Evolutionary conservation across 177 flowering plant species (phyloP).

Genomic region (Vitis hybrid): DNA sequence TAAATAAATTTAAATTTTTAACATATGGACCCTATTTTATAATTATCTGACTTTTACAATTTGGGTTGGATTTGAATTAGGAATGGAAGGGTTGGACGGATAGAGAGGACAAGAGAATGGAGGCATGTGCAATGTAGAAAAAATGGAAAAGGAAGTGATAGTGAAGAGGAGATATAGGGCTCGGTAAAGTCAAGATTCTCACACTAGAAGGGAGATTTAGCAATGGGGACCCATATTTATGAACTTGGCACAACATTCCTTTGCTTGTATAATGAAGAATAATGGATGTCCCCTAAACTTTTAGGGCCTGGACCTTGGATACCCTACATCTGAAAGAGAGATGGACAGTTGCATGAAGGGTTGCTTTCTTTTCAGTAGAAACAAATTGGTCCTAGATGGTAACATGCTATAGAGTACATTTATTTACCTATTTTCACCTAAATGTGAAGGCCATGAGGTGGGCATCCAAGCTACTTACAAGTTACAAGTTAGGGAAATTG

Average conservation of each 20-base stretch:
- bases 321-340: constrained; percentile 28
- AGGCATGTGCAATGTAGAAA: constrained; percentile 14
- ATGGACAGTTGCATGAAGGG: background rate
- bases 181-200: constrained; percentile 59
- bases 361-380: too few relatives aligned
- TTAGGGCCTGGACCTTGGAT: constrained; percentile 39
- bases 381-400: too few relatives aligned
- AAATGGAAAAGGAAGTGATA: constrained; percentile 10
- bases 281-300: constrained; percentile 36
- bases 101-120: background rate
- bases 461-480: too few relatives aligned
- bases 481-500: too few relatives aligned
- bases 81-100: too few relatives aligned
- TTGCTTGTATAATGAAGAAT: constrained; percentile 30
- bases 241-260: constrained; percentile 27
- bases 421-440: too few relatives aligned
- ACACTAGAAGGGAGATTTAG: constrained; percentile 26
- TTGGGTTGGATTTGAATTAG: too few relatives aligned
- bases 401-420: too few relatives aligned
- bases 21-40: too few relatives aligned
- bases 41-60: too few relatives aligned
- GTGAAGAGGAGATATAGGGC: constrained; percentile 21
- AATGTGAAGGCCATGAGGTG: too few relatives aligned
- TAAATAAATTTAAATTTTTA: too few relatives aligned
- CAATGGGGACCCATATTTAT: constrained; percentile 24